A percentile compares a stretch with the other conserved stretches of the same genome.
Conservation (phyloP, 257 asterid species). For the Paulownia fortunei region DNA sequence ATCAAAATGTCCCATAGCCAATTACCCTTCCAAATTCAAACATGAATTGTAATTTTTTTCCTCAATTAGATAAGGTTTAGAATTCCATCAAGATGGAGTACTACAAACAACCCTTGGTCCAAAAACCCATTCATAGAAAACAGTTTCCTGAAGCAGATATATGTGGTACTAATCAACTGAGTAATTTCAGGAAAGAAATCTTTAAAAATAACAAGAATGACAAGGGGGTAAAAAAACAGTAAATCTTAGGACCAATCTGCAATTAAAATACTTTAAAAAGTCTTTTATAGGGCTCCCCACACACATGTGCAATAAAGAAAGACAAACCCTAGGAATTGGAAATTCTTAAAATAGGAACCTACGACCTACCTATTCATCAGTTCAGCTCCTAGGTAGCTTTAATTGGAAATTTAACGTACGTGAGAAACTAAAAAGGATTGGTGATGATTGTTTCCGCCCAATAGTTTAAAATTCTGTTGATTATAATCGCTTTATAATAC, state of each 20-base stretch:
- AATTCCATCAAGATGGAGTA: background rate
- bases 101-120: background rate
- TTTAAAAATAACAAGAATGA: background rate
- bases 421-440: background rate
- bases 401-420: slow-evolving; percentile 19
- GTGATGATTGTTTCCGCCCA: background rate
- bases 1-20: background rate
- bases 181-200: background rate
- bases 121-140: background rate
- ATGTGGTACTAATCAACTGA: background rate
- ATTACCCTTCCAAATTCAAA: background rate
- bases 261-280: background rate
- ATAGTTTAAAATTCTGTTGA: background rate
- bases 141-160: background rate
- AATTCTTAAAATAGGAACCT: background rate
- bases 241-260: background rate
- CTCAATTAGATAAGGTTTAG: background rate
- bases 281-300: background rate
- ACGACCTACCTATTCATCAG: slow-evolving; percentile 4
- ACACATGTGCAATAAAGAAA: slow-evolving; percentile 13
- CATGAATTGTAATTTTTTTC: background rate
- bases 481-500: background rate
- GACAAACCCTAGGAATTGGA: background rate
- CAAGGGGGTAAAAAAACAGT: slow-evolving; percentile 28
- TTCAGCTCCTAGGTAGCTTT: background rate